Conservation (phyloP, 2,329 filamentous ascomycete species). For the Colletotrichum somersetense region DNA sequence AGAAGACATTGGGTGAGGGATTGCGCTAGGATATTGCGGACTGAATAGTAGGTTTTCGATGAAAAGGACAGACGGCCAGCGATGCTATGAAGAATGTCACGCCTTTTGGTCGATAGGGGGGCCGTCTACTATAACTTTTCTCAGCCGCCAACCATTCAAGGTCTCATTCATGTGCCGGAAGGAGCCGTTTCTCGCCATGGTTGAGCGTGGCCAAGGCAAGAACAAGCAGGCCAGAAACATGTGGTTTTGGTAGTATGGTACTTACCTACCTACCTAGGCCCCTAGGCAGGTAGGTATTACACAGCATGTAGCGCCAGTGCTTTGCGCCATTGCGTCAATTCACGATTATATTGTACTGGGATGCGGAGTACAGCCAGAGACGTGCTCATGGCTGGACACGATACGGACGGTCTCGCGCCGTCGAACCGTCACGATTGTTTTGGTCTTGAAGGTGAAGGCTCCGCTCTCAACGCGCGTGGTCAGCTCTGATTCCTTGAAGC, state of each 20-base stretch:
- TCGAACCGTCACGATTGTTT: too few relatives aligned
- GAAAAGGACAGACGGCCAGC: background rate
- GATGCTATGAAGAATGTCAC: background rate
- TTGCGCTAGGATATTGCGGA: background rate
- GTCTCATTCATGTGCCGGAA: background rate
- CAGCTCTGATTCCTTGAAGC: background rate
- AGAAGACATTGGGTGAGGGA: background rate
- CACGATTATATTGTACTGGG: background rate
- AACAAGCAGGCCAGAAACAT: slow-evolving; percentile 11
- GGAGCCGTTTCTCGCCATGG: background rate
- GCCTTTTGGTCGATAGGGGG: too few relatives aligned
- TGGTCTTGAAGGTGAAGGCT: background rate
- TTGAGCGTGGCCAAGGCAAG: background rate
- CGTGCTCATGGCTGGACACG: background rate
- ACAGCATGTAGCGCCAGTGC: background rate
- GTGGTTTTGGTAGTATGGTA: slow-evolving; percentile 36
- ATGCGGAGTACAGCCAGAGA: background rate
- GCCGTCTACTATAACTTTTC: background rate
- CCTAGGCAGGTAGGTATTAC: background rate
- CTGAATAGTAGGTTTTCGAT: background rate
- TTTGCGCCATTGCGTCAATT: slow-evolving; percentile 25
- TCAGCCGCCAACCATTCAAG: background rate
- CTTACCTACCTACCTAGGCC: too few relatives aligned
- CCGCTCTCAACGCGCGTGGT: background rate
- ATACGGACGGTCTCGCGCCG: background rate